A percentile compares a stretch with the other conserved stretches of the same genome.
Evolutionary conservation across 2,329 filamentous ascomycete species (phyloP).

Genomic region (Paraphoma chrysanthemicola): DNA sequence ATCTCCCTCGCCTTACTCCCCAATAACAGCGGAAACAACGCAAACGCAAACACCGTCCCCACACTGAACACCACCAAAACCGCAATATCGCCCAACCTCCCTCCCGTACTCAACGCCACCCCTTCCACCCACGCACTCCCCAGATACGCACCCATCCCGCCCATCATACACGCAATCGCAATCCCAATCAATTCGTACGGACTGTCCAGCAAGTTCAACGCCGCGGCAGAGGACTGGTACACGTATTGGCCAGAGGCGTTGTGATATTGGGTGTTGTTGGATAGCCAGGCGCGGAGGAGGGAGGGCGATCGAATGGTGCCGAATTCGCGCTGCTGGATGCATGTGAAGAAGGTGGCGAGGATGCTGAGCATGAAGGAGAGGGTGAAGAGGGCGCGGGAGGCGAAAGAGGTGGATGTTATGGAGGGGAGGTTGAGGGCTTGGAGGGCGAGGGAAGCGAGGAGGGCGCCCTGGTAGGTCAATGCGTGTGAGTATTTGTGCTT

Average conservation of each 20-base stretch:
- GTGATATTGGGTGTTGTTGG: conserved; percentile 17
- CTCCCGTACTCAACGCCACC: conserved; percentile 1
- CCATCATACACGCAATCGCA: conserved; percentile 17
- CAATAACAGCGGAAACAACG: conserved; percentile 11
- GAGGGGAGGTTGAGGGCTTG: conserved; percentile 21
- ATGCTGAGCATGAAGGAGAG: conserved; percentile 17
- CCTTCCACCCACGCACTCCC: conserved; percentile 14
- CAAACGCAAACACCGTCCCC: conserved; percentile 13
- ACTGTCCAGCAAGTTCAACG: conserved; percentile 18
- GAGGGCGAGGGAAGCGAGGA: conserved; percentile 20
- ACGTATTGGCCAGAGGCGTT: neutral
- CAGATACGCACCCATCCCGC: conserved; percentile 22
- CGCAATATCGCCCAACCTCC: neutral
- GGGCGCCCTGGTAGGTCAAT: conserved; percentile 18
- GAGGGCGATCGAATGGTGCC: conserved; percentile 10
- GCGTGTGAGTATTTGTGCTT: too few species aligned
- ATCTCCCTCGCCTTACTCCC: conserved; percentile 9
- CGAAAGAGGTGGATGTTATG: conserved; percentile 12
- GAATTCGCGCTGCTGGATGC: conserved; percentile 25
- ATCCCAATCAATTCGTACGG: conserved; percentile 27
- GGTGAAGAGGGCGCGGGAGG: conserved; percentile 14
- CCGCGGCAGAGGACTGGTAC: conserved; percentile 20
- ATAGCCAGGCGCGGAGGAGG: conserved; percentile 21
- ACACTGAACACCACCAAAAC: conserved; percentile 12
- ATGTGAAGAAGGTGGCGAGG: conserved; percentile 24